phyloP scores from a whole-genome alignment of 257 asterid genomes.

The Solanum clarkiae region DNA sequence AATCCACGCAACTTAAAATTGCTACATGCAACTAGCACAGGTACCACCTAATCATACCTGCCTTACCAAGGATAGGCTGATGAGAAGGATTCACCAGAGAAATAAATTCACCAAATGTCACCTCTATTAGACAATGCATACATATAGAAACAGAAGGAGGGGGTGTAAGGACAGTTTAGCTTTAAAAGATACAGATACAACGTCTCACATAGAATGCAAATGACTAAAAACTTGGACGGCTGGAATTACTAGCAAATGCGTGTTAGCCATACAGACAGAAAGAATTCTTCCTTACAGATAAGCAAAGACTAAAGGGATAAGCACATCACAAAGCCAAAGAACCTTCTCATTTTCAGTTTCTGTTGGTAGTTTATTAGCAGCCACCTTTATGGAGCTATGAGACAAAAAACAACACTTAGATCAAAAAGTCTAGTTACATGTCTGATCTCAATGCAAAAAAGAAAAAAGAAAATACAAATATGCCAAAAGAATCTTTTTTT shows the following conservation, averaged over 20 bases:
- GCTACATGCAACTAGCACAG: not conserved
- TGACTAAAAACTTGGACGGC: not conserved
- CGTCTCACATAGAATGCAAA: not conserved
- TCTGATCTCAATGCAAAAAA: not conserved
- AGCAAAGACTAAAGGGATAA: not conserved
- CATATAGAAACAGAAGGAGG: not conserved
- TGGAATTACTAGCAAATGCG: not conserved
- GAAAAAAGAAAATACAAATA: not conserved
- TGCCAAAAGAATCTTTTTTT: not conserved
- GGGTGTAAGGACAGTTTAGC: not conserved
- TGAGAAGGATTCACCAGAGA: not conserved
- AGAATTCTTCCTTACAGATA: not conserved
- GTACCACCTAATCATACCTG: not conserved
- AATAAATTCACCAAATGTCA: not conserved
- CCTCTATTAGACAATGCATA: not conserved
- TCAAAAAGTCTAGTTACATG: not conserved
- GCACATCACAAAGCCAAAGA: not conserved
- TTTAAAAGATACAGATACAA: not conserved
- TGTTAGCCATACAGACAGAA: not conserved
- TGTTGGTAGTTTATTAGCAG: not conserved
- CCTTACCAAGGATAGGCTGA: not conserved
- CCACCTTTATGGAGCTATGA: not conserved
- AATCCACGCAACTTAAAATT: too few relatives aligned
- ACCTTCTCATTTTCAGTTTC: slow-evolving; percentile 7
- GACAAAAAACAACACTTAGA: not conserved